phyloP scores from a whole-genome alignment of 192 early-diverging fungal genomes.

The Backusella parvicylindrica region DNA sequence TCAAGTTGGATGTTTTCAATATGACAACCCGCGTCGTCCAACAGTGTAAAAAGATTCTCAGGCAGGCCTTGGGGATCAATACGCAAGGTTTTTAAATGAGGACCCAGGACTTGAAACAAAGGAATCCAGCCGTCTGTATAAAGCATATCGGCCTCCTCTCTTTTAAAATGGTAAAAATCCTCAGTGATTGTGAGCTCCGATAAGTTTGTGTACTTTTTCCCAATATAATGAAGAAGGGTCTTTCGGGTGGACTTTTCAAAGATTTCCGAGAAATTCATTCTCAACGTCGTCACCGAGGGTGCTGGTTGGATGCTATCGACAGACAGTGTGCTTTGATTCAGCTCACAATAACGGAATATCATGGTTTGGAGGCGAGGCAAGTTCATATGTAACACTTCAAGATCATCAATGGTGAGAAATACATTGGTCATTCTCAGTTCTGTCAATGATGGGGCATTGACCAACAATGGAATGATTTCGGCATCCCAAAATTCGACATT shows the following conservation, averaged over 20 bases:
- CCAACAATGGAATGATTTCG: not conserved
- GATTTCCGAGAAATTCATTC: not conserved
- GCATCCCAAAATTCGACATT: not conserved
- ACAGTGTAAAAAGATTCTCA: not conserved
- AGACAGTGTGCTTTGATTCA: not conserved
- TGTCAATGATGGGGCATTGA: not conserved
- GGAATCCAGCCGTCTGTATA: not conserved
- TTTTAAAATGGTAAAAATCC: not conserved
- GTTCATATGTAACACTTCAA: not conserved
- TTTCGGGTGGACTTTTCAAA: not conserved
- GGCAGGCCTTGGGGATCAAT: not conserved
- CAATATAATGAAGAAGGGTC: not conserved
- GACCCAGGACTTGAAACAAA: not conserved
- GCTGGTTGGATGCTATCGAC: not conserved
- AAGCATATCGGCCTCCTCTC: not conserved
- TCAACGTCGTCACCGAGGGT: not conserved
- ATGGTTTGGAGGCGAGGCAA: not conserved
- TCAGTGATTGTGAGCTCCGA: not conserved
- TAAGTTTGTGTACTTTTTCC: not conserved
- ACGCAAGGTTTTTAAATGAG: not conserved
- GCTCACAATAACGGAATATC: not conserved
- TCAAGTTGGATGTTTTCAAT: not conserved
- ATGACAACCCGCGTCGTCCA: not conserved
- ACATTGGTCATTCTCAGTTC: not conserved
- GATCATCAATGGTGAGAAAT: not conserved